Conservation (phyloP, 768 basidiomycete species). For the Daedalea quercina region DNA sequence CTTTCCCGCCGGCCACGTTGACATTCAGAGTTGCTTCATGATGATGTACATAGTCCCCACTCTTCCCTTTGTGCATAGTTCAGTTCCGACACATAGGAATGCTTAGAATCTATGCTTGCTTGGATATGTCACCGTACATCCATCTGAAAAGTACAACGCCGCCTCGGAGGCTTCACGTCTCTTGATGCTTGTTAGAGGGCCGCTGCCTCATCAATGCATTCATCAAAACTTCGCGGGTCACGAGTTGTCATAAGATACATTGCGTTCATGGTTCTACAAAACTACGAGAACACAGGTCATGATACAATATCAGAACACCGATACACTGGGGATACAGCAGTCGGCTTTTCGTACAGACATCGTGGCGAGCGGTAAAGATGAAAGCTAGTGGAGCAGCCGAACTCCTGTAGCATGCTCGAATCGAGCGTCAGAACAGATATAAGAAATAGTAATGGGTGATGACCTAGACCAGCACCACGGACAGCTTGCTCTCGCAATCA, state of each 20-base stretch:
- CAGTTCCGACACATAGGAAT: background rate
- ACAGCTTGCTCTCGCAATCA: background rate
- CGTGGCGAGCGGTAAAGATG: no score
- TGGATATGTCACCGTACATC: background rate
- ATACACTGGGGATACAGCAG: background rate
- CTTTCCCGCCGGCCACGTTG: slow-evolving; percentile 7
- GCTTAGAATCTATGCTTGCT: background rate
- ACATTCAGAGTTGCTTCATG: slow-evolving; percentile 15
- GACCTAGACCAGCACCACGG: background rate
- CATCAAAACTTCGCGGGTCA: no score
- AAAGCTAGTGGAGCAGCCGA: no score
- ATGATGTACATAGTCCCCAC: slow-evolving; percentile 23
- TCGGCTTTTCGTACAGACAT: background rate
- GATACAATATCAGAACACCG: background rate
- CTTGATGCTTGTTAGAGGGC: no score
- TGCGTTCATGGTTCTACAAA: background rate
- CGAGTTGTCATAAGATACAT: background rate
- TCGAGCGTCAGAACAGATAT: no score
- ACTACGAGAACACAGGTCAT: background rate
- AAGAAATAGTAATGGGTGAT: background rate
- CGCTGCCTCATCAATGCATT: no score
- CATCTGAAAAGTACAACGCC: no score
- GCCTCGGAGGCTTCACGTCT: no score
- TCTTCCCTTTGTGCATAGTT: slow-evolving; percentile 2
- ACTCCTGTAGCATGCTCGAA: no score